These are phyloP conservation scores for Ophiosphaerella herpotricha DNA, from an alignment of 2,329 filamentous ascomycete species.

Conservation along the genomic window DNA sequence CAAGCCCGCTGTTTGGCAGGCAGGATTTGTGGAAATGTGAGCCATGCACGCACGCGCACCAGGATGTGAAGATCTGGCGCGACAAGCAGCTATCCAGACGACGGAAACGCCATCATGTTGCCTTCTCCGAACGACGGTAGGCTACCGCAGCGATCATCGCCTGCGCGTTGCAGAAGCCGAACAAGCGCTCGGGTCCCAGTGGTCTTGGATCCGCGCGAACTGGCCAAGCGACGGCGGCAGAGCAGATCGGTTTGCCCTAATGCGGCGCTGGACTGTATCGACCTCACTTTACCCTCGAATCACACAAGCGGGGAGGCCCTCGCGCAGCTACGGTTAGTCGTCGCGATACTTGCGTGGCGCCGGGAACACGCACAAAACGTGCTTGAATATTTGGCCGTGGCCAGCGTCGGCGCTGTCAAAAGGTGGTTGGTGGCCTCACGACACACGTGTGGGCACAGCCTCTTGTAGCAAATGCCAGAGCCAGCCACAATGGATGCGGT, in stretches of 20 bases:
- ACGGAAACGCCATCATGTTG: constrained; percentile 22
- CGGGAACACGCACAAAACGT: constrained; percentile 30
- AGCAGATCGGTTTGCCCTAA: constrained; percentile 28
- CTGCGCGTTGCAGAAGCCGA: constrained; percentile 3
- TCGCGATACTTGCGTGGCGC: constrained; percentile 20
- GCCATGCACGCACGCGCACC: neutral
- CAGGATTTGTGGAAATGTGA: neutral
- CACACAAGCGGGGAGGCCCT: constrained; percentile 15
- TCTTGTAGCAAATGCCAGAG: constrained; percentile 13
- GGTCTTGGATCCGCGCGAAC: constrained; percentile 23
- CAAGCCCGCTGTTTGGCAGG: constrained; percentile 23
- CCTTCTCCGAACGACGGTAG: constrained; percentile 2
- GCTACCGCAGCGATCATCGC: too few species aligned
- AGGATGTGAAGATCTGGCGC: constrained; percentile 4
- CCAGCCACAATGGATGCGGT: constrained; percentile 21
- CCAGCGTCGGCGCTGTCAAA: constrained; percentile 9
- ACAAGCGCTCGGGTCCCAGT: constrained; percentile 29
- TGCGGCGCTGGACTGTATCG: constrained; percentile 15
- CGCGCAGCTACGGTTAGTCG: constrained; percentile 17
- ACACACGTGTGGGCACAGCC: constrained; percentile 10
- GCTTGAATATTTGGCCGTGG: constrained; percentile 7
- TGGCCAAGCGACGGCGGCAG: constrained; percentile 21
- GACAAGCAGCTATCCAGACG: constrained; percentile 32
- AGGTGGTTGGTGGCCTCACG: constrained; percentile 8
- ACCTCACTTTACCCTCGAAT: constrained; percentile 25